Evolutionary conservation across 106 monocot genomes (phyloP), one percentile per base, ranked within the genome.

Genomic region (Platanthera zijinensis): DNA sequence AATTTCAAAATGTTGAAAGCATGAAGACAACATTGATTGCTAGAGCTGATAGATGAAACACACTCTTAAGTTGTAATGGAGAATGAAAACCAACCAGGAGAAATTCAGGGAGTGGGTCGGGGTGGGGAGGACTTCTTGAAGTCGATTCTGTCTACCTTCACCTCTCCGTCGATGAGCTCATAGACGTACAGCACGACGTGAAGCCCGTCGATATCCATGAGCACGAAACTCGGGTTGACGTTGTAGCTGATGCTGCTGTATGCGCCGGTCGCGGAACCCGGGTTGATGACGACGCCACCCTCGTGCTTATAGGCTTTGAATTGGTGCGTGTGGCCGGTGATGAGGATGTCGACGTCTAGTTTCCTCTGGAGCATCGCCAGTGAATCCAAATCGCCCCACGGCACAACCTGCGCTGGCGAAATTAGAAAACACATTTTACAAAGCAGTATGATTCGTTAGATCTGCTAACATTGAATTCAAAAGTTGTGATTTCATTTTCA

Each of bases 251-350:
- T 88, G 85, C 94, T 94, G 88, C 88, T 94, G 62, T 86, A 88
- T n/a, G 91, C 97, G 45, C 91, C 91, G 0, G 97, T 97, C 13
- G 91, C 97, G 7, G 94, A 94, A 25, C 94, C 97, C 1, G 97
- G 97, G 77, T 97, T 97, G 68, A 97, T 94, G 17, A 94, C 97
- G 2, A 97, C 97, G 17, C 97, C 94, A 0, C 94, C 94, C 81
- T 94, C 97, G 51, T 97, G 97, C 82, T 94, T 97, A 89, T 97
- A 97, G 8, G 97, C 97, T 84, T 97, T 97, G 84, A 97, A 97
- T 75, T 94, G 97, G 63, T 91, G 97, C 10, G 91, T 97, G 80
- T 94, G 97, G 39, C 91, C 91, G 13, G 91, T 89, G 15, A 97
- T 88, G 6, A 97, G 91, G 57, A 94, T 89, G 78, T 97, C 97